Evolutionary conservation across 2,329 filamentous ascomycete species (phyloP).

Genomic region (Colletotrichum melonis): DNA sequence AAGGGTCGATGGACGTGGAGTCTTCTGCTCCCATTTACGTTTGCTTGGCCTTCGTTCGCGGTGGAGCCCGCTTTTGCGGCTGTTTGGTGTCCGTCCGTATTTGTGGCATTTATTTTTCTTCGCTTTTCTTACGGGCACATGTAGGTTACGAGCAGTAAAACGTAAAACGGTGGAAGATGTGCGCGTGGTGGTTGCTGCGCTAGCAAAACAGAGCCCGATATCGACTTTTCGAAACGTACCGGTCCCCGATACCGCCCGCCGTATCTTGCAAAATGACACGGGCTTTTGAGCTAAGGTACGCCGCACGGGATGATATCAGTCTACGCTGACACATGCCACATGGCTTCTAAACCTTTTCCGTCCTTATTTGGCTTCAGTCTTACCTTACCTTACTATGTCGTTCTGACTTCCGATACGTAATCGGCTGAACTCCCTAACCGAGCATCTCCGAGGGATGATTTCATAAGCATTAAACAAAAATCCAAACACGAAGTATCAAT

Average conservation of each 20-base stretch:
- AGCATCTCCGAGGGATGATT: not conserved
- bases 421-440: not conserved
- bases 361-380: not conserved
- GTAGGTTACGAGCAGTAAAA: not conserved
- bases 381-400: not conserved
- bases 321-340: not conserved
- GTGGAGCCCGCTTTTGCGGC: not conserved
- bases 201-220: not conserved
- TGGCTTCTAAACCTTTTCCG: not conserved
- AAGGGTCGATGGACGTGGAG: slow-evolving; percentile 2
- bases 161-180: not conserved
- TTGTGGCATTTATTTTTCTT: not conserved
- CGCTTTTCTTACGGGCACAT: not conserved
- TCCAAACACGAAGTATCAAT: not conserved
- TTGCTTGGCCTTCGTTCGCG: not conserved
- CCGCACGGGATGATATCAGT: slow-evolving; percentile 2
- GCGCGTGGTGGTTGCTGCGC: not conserved
- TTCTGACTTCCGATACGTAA: not conserved
- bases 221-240: slow-evolving; percentile 19
- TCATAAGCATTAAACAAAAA: not conserved
- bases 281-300: not conserved
- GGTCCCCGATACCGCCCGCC: slow-evolving; percentile 6
- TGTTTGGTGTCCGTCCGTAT: not conserved
- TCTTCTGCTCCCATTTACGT: slow-evolving; percentile 17
- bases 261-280: slow-evolving; percentile 6